phyloP scores from a whole-genome alignment of 495 filamentous ascomycete species.

The Cryomyces antarcticus region DNA sequence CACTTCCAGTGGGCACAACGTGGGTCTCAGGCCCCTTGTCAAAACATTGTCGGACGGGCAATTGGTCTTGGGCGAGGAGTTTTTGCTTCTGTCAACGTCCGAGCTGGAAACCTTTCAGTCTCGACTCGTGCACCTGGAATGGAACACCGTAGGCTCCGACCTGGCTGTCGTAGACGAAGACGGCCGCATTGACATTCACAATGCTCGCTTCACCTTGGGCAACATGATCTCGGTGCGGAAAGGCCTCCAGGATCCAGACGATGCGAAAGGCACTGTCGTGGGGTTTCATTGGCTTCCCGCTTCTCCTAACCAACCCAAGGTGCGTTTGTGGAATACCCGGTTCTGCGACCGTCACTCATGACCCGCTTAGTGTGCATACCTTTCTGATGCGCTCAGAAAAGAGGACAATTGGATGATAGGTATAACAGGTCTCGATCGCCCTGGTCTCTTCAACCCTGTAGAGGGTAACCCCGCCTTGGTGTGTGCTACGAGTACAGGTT shows the following conservation, averaged over 20 bases:
- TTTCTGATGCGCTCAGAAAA: neutral
- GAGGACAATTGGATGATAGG: neutral
- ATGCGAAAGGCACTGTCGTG: conserved; percentile 57
- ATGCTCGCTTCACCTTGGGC: neutral
- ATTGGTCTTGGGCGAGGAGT: conserved; percentile 57
- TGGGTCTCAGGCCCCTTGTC: conserved; percentile 28
- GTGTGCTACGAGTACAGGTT: neutral
- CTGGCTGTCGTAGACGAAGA: conserved; percentile 56
- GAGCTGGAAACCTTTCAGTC: conserved; percentile 30
- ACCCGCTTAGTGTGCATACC: neutral
- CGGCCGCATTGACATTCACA: conserved; percentile 34
- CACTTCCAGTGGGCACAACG: conserved; percentile 39
- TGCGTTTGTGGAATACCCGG: conserved; percentile 10
- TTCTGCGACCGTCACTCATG: neutral
- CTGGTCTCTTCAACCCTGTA: neutral
- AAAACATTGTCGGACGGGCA: conserved; percentile 51
- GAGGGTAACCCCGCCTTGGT: conserved; percentile 4
- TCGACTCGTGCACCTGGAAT: conserved; percentile 48
- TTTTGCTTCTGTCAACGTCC: conserved; percentile 22
- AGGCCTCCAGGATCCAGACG: conserved; percentile 29
- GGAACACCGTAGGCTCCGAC: conserved; percentile 52
- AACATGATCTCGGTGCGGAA: neutral
- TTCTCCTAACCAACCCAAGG: conserved; percentile 24
- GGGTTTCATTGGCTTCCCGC: conserved; percentile 56
- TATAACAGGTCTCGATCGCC: neutral